Evolutionary conservation across 140 eudicot species (phyloP).

Genomic region (Anethum foeniculum): DNA sequence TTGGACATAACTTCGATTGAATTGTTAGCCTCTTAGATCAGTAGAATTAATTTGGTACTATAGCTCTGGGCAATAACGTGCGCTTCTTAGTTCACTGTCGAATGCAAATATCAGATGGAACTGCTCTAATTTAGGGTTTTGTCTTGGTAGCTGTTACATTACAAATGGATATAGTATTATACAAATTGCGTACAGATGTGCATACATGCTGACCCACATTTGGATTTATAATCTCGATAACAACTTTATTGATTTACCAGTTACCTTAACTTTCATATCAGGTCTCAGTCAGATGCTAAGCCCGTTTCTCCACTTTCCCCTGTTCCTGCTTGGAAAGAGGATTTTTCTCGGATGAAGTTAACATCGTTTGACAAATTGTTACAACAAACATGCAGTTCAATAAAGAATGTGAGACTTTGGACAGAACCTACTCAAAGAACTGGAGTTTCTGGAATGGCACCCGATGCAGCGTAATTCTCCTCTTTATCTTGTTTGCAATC

Average conservation of each 20-base stretch:
- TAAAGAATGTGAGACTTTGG: conserved; percentile 73
- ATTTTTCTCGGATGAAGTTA: conserved; percentile 68
- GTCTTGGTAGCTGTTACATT: not conserved
- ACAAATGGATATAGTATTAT: not conserved
- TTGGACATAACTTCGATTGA: not conserved
- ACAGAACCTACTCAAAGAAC: conserved; percentile 66
- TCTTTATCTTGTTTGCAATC: not conserved
- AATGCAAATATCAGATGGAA: not conserved
- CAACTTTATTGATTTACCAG: not conserved
- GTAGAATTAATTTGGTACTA: not conserved
- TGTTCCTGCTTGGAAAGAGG: conserved; percentile 83
- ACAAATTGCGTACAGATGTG: not conserved
- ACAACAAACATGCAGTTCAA: conserved; percentile 67
- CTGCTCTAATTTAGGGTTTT: not conserved
- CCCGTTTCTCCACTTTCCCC: conserved; percentile 48
- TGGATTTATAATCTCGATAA: not conserved
- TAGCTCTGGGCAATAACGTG: not conserved
- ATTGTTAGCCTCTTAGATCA: not conserved
- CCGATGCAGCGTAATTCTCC: conserved; percentile 90
- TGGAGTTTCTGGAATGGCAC: conserved; percentile 86
- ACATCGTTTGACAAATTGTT: conserved; percentile 79
- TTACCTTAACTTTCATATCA: conserved; percentile 19
- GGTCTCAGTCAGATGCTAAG: conserved; percentile 46
- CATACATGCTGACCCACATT: not conserved
- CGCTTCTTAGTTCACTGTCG: not conserved